Base-by-base conservation (phyloP, 1,139 yeast genomes). In the Blastobotrys ciferrii region DNA sequence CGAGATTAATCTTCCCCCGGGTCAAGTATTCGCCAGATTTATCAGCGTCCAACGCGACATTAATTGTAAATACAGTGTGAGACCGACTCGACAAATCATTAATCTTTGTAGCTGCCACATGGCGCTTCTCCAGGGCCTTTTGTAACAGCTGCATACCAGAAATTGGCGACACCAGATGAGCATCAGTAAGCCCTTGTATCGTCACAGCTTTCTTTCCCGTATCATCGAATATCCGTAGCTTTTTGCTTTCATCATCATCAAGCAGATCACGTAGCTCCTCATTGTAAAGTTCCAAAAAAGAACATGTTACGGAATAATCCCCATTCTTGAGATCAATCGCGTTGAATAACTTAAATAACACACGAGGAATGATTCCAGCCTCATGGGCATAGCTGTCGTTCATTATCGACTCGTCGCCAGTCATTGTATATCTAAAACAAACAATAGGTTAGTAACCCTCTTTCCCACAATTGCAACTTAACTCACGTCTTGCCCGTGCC, bases 401-500 rank as follows among this genome's bases (percentile, higher is more conserved):
- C 2, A 55, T 57, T 12, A 64, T 43, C 30, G 54, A 49, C 19
- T 74, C 71, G 56, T 80, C 82, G 20, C 95, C 95, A 59, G 88
- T 80, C 95, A 88, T 88, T 2, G 96, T 87, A 60, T 82, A 70
- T 0, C 73, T 46, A 19, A 14, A 7, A 19, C n/a, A n/a, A n/a
- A n/a, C n/a, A 15, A 23, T 40, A 15, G 15, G 41, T 35, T 33
- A 40, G 44, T 23, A 12, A 4, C 7, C 11, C 20, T 4, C 14
- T 14, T 3, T 9, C 13, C 41, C 28, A 31, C 3, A n/a, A 7
- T 13, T 4, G 3, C 7, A 36, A 28, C 5, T 3, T 18, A 12
- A 33, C 49, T 46, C 25, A 48, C 48, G 96, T 87, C 60, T 87
- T 87, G 2, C 96, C 95, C 0, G 95, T 84, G 9, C 95, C 95